Conservation (phyloP, 2,329 filamentous ascomycete species). For the Cyphellophora attinorum region DNA sequence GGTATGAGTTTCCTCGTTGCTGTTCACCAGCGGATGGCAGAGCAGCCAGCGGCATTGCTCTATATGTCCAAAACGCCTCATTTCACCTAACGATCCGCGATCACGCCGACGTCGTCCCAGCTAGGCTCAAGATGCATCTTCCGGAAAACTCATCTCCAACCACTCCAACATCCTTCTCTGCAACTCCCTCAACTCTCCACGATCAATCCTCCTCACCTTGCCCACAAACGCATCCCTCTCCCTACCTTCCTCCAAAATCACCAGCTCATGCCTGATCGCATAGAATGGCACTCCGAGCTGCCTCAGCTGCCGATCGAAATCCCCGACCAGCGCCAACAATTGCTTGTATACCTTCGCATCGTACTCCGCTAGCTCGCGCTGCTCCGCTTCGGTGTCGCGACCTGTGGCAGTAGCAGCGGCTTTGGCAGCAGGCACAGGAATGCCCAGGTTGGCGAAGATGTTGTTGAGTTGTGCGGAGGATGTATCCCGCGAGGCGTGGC, state of each 20-base stretch:
- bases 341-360: conserved; percentile 55
- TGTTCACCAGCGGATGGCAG: no score
- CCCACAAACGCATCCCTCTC: conserved; percentile 9
- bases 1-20: no score
- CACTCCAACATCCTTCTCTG: conserved; percentile 40
- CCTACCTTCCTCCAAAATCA: conserved; percentile 23
- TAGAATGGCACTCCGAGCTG: conserved; percentile 54
- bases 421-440: conserved; percentile 6
- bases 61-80: no score
- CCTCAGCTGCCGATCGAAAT: conserved; percentile 47
- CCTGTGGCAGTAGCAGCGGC: conserved; percentile 22
- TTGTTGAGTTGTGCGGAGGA: conserved; percentile 46
- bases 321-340: conserved; percentile 48
- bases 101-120: no score
- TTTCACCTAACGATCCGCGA: no score
- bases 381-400: conserved; percentile 34
- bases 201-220: conserved; percentile 24
- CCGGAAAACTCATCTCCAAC: conserved; percentile 25
- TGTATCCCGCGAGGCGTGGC: conserved; percentile 41
- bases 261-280: conserved; percentile 36
- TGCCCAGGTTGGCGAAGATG: conserved; percentile 33
- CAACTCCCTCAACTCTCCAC: conserved; percentile 32
- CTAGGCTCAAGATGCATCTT: no score
- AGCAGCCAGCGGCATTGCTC: no score
- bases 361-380: conserved; percentile 45